A percentile compares a stretch with the other conserved stretches of the same genome.
Evolutionary conservation across 768 basidiomycete species (phyloP).

Genomic region (Lactifluus volemus): DNA sequence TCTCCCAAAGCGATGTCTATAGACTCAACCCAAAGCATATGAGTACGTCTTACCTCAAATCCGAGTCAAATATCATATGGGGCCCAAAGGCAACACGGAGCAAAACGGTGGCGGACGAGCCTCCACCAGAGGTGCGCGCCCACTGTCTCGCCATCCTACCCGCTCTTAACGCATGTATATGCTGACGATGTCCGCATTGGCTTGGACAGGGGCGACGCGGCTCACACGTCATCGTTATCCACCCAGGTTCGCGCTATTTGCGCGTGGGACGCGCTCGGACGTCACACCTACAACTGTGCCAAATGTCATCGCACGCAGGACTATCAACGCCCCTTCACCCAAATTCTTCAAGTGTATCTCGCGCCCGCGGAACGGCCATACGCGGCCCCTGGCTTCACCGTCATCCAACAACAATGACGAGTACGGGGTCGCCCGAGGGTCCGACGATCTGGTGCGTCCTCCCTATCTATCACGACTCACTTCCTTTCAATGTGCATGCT

Average conservation of each 20-base stretch:
- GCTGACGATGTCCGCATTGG: slow-evolving; percentile 14
- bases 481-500: not conserved
- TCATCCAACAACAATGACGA: slow-evolving; percentile 37
- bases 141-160: not conserved
- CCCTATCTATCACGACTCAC: not conserved
- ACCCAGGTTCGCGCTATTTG: slow-evolving; percentile 66
- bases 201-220: slow-evolving; percentile 48
- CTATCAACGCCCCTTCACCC: slow-evolving; percentile 36
- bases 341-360: slow-evolving; percentile 43
- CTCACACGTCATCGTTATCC: slow-evolving; percentile 69
- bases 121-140: slow-evolving; percentile 23
- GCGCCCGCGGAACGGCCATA: slow-evolving; percentile 40
- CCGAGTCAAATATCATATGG: slow-evolving; percentile 69
- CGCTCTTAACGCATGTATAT: not conserved
- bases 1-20: not conserved
- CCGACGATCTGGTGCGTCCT: slow-evolving; percentile 56
- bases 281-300: slow-evolving; percentile 61
- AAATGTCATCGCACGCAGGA: slow-evolving; percentile 65
- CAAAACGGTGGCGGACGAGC: slow-evolving; percentile 9
- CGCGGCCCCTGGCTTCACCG: slow-evolving; percentile 21
- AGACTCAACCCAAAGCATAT: slow-evolving; percentile 78
- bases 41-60: slow-evolving; percentile 69
- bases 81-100: slow-evolving; percentile 47
- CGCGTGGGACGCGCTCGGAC: slow-evolving; percentile 74
- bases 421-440: slow-evolving; percentile 35